Evolutionary conservation across 179 eudicot genomes (phyloP).

Genomic region (Beta lomatogona): DNA sequence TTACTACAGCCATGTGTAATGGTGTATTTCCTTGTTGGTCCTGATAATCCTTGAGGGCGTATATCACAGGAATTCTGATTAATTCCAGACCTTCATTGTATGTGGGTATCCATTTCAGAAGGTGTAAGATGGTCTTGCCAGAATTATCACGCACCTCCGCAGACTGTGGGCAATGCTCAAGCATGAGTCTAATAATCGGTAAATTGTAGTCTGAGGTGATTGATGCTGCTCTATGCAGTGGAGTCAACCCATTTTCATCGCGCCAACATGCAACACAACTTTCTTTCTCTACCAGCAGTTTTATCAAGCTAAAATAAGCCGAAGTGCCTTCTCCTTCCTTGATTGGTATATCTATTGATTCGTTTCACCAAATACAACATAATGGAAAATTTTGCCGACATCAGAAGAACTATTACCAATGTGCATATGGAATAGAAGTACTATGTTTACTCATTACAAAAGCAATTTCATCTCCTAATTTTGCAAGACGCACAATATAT

Average conservation of each 20-base stretch:
- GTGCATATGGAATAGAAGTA: no score
- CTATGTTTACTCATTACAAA: no score
- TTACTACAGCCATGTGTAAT: conserved; percentile 13
- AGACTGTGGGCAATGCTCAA: conserved; percentile 5
- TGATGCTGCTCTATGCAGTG: conserved; percentile 22
- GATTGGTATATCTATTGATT: not conserved
- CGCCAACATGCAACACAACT: conserved; percentile 3
- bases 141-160: not conserved
- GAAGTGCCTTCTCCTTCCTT: not conserved
- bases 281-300: conserved; percentile 3
- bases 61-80: not conserved
- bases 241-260: conserved; percentile 22
- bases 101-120: not conserved
- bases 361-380: no score
- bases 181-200: not conserved
- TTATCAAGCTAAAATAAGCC: not conserved
- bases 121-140: conserved; percentile 14
- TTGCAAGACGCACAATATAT: no score
- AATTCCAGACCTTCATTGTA: not conserved
- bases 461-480: no score
- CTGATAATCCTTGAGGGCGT: not conserved
- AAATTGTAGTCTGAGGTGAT: not conserved
- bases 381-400: no score
- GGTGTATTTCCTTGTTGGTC: conserved; percentile 24
- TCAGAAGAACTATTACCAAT: no score